Evolutionary conservation across 768 basidiomycete genomes (phyloP), one percentile per base, ranked within the genome.

Genomic region (Boletus reticulatus): DNA sequence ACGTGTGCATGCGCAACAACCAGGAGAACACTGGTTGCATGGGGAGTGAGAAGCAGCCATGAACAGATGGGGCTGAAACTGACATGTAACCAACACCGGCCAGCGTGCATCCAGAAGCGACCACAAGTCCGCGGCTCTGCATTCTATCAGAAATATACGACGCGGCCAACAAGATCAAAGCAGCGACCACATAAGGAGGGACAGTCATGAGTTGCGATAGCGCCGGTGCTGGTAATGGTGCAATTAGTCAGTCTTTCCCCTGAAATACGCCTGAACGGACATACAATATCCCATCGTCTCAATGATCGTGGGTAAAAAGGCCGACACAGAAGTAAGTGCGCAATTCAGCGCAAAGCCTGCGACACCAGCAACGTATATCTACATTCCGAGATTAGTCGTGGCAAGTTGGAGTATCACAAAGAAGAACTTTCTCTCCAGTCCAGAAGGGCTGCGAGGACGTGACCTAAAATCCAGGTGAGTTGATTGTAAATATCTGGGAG

Each of bases 281-380:
- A 29, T 60, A 80, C 79, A 75, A 62, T 72, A 72, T 7, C 77
- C 79, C 65, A 81, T 78, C 0, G 78, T 80, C 55, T 70, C 73
- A 34, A 84, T 80, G 59, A 84, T 81, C 0, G 80, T 83, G 2
- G 82, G 82, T 20, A 83, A 67, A 68, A 83, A 83, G 2, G 82
- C 79, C 2, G 78, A 76, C 9, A 78, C 71, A 6, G 81, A 80
- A 19, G 78, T 76, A 0, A 80, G 70, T 16, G 82, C 78, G 48
- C 73, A 75, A 56, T 79, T 78, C 6, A 77, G 67, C 17, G 75
- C 80, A 55, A 82, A 80, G 61, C 77, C 79, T 29, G 80, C 72
- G 27, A 80, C 62, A 1, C 79, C 80, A 16, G 72, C 79, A 11
- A 72, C 58, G 44, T 81, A 81, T n/a, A 80, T 67, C 70, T 71